Conservation (phyloP, 371 early-diverging fungal species). For the Encephalitozoon romaleae region DNA sequence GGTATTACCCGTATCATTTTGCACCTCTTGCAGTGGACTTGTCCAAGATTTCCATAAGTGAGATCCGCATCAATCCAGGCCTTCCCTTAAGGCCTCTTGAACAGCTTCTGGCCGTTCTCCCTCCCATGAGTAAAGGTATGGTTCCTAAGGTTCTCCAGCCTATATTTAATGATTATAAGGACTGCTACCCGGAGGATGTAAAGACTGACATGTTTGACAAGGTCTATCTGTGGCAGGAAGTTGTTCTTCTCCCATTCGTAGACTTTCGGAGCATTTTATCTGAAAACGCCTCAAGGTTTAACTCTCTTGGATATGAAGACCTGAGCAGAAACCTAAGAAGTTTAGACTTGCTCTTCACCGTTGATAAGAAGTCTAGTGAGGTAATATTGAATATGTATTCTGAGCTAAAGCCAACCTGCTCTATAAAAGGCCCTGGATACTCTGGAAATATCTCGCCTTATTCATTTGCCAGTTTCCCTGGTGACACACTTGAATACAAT, state of each 20-base stretch:
- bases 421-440: not conserved
- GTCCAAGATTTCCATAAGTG: slow-evolving; percentile 64
- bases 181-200: slow-evolving; percentile 82
- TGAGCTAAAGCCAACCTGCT: slow-evolving; percentile 22
- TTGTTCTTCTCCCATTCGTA: slow-evolving; percentile 57
- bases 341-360: slow-evolving; percentile 16
- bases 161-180: slow-evolving; percentile 74
- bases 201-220: slow-evolving; percentile 90
- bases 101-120: slow-evolving; percentile 92
- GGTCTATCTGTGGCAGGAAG: slow-evolving; percentile 85
- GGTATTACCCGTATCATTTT: slow-evolving; percentile 94
- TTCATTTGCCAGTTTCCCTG: slow-evolving; percentile 2
- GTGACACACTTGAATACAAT: not conserved
- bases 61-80: slow-evolving; percentile 66
- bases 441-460: not conserved
- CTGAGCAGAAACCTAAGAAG: slow-evolving; percentile 47
- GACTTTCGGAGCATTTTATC: slow-evolving; percentile 39
- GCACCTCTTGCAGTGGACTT: slow-evolving; percentile 87
- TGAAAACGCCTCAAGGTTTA: slow-evolving; percentile 5
- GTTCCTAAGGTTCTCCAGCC: slow-evolving; percentile 66
- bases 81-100: slow-evolving; percentile 82
- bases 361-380: slow-evolving; percentile 10
- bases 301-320: slow-evolving; percentile 31
- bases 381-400: slow-evolving; percentile 36
- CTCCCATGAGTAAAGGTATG: slow-evolving; percentile 65